Evolutionary conservation across 2,329 filamentous ascomycete species (phyloP), one percentile per base, ranked within the genome.

Genomic region (Xenosphaeropsis pyriputrescens): DNA sequence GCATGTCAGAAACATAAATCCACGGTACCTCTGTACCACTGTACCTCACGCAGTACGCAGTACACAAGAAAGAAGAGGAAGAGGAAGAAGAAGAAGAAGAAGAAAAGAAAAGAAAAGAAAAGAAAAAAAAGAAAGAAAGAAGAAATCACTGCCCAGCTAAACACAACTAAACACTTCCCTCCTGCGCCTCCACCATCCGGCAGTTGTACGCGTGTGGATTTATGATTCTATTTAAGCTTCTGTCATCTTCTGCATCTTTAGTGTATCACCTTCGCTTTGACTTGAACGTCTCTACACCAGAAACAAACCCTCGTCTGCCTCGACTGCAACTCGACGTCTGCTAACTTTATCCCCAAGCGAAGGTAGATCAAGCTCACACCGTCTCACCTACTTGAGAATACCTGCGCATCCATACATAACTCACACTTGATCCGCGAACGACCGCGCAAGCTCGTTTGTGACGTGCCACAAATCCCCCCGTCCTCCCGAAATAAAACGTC

Each of bases 281-380:
- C 22, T 26, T 17, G 16, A 32, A 32, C 30, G 30, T 17, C n/a
- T 32, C 13, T 32, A 7, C n/a, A 32, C 14, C 30, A 32, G 16
- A 32, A 17, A 14, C 30, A 15, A n/a, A 29, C 30, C 16, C 30
- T 14, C 14, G 14, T 15, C 30, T 17, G 16, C 30, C 14, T 32
- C 14, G 14, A 14, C n/a, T 32, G 30, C 30, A 32, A 14, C 30
- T 14, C 30, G 9, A 17, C 30, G 14, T 32, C 45, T 37, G 45
- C 50, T 52, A 49, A 52, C 45, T 32, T 43, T 49, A 41, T 43
- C 47, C 47, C 45, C 44, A 53, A 51, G 49, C 50, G 41, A 41
- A 39, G 44, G 19, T 26, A 32, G 31, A 50, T 45, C 44, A 48
- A 43, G 32, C 47, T 34, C 43, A 35, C 41, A 38, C 39, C 42